Evolutionary conservation across 2,329 filamentous ascomycete species (phyloP).

Genomic region (Sarocladiaceae sp.): DNA sequence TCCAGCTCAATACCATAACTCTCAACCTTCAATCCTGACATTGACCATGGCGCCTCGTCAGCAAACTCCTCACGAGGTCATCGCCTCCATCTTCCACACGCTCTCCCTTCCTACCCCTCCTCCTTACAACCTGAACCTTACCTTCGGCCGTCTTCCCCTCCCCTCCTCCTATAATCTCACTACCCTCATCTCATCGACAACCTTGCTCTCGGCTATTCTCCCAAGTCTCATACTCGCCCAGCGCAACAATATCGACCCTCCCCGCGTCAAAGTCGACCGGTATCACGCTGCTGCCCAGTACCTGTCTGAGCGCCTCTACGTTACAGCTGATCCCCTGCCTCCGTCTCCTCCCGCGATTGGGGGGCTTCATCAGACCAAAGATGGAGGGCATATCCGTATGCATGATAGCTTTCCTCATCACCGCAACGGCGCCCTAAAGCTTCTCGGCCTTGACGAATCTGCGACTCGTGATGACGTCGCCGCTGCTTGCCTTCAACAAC

Average conservation of each 20-base stretch:
- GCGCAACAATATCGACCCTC: not conserved
- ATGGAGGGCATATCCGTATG: not conserved
- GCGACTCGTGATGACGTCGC: constrained; percentile 1
- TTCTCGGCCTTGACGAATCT: not conserved
- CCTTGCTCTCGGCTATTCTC: not conserved
- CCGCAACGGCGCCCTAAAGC: not conserved
- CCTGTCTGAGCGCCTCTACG: not conserved
- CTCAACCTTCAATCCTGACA: too few species aligned
- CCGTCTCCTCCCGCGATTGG: not conserved
- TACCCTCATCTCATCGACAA: constrained; percentile 1
- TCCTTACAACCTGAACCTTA: not conserved
- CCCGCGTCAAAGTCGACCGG: not conserved
- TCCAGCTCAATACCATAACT: too few species aligned
- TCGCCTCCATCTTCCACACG: not conserved
- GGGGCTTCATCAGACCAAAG: not conserved
- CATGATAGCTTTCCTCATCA: constrained; percentile 4
- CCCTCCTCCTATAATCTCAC: constrained; percentile 3
- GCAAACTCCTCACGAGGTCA: not conserved
- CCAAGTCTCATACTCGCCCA: not conserved
- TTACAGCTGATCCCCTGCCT: not conserved
- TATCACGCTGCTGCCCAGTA: not conserved
- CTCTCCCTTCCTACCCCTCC: too few species aligned
- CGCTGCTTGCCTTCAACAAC: not conserved
- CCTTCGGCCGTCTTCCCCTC: not conserved
- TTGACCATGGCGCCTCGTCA: too few species aligned